Evolutionary conservation across 306 rosid species (phyloP), one percentile per base, ranked within the genome.

Genomic region (Medicago arabica): DNA sequence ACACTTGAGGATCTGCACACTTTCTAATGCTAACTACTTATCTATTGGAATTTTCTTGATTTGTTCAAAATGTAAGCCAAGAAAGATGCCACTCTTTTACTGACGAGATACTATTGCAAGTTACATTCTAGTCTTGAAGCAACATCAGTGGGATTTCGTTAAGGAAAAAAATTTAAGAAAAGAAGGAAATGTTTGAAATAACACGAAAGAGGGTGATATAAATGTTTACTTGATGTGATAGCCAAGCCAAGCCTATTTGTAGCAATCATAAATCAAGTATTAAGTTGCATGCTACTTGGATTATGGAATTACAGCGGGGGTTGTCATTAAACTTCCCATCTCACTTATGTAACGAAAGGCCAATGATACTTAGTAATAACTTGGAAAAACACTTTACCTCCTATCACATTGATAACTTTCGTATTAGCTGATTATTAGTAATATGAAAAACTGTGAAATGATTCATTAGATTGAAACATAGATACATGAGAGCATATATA

Each of bases 371-470:
- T 39, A 7, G 7, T 9, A 39, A 11, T 39, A 11, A 7, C 43
- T 7, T 39, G 60, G 23, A 41, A 76, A 67, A 68, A 58, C 21
- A 55, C 59, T 49, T 0, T 67, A 43, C 39, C 11, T 50, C 69
- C 55, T 70, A 8, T 61, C 62, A 53, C 28, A 60, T 51, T 41
- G 47, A n/a, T 74, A 69, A 74, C 60, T 74, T 63, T 50, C 75
- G 21, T 70, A 38, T 61, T 25, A 25, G 28, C 28, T 25, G 28
- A 25, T 28, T 23, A 23, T 23, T 23, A 23, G 28, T 23, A 23
- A 23, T 23, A 23, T 23, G 28, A 23, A 23, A 23, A 23, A 23
- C 28, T 23, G 28, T 1, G 28, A 23, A 23, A 23, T 23, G 28
- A 23, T 23, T 23, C 28, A 23, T 23, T 23, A 23, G 28, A 23